These are phyloP conservation scores for Pseudogymnoascus sp. DNA, from an alignment of 2,329 filamentous ascomycete genomes.

Conservation along the genomic window DNA sequence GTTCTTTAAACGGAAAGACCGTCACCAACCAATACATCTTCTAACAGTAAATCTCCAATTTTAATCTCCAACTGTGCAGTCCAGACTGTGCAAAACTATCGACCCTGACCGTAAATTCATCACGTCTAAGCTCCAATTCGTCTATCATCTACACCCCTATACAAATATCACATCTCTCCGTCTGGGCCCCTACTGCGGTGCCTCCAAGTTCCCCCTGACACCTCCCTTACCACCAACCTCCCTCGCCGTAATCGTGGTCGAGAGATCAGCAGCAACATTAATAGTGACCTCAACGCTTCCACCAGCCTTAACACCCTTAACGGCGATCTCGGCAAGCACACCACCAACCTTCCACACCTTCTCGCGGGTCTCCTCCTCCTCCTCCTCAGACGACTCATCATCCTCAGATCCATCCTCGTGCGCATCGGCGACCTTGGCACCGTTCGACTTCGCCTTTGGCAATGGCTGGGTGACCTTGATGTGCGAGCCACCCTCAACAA, in stretches of 20 bases:
- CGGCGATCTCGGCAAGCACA: conserved; percentile 73
- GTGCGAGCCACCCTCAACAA: conserved; percentile 80
- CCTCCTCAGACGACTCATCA: conserved; percentile 56
- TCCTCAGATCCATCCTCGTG: conserved; percentile 50
- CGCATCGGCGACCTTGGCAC: conserved; percentile 50
- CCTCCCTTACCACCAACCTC: conserved; percentile 57
- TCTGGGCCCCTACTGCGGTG: conserved; percentile 18
- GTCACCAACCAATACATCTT: neutral
- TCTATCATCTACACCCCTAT: conserved; percentile 6
- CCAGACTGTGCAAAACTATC: conserved; percentile 4
- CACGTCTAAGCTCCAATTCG: conserved; percentile 5
- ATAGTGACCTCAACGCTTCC: conserved; percentile 90
- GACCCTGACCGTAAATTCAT: conserved; percentile 6
- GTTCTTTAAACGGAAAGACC: neutral
- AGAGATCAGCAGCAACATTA: conserved; percentile 73
- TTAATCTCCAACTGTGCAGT: conserved; percentile 2
- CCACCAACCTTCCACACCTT: conserved; percentile 86
- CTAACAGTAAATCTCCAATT: conserved; percentile 2
- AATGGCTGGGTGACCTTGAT: conserved; percentile 91
- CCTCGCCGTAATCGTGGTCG: conserved; percentile 70
- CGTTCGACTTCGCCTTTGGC: conserved; percentile 59
- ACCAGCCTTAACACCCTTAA: conserved; percentile 78
- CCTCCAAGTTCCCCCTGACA: conserved; percentile 25
- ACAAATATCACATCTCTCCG: neutral
- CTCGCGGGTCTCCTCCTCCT: conserved; percentile 79